Base-by-base conservation (phyloP, 2,329 filamentous ascomycete species). In the Claviceps citrina region DNA sequence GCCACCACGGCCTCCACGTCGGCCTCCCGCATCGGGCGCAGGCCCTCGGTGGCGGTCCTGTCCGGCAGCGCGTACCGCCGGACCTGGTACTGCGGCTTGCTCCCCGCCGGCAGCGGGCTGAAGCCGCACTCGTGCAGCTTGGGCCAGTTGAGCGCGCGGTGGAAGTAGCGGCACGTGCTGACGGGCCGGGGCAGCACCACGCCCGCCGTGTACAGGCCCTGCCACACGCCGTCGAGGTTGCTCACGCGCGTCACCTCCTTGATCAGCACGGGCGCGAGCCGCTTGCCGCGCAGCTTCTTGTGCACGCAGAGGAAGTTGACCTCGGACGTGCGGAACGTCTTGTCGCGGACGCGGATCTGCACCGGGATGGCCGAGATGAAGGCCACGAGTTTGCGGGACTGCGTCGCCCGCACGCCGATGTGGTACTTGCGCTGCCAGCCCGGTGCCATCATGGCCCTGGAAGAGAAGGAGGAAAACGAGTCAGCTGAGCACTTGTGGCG, bases 251-350 rank as follows among this genome's bases (percentile, higher is more conserved):
- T 98, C 51, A 98, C 85, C 59, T 98, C 91, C 62, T 95, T 95
- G 68, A 98, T 98, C 39, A 98, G 75, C 2, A 96, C 82, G 0
- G 91, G 91, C 0, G 91, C 79, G 32, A 98, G 76, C 40, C 91
- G 80, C 67, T 96, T 95, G 43, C 83, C 78, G 38, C 91, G 84
- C 25, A 98, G 76, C 64, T 96, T 96, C 70, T 96, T 96, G 70
- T 98, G 91, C 41, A 98, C 81, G 55, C 87, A 93, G 49, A 98
- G 78, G 64, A 96, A 98, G 67, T 98, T 98, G 63, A 98, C 91
- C 60, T 98, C 91, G 36, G 84, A 86, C 49, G 83, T 80, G 46
- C 78, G 74, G 44, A 98, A 64, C 42, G 73, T 64, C 44, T 82
- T 82, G 44, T 81, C 68, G 47, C 87, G 82, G 32, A 98, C 78